A percentile compares a stretch with the other conserved stretches of the same genome.
phyloP scores from a whole-genome alignment of 345 rosid species.

The Heritiera littoralis region DNA sequence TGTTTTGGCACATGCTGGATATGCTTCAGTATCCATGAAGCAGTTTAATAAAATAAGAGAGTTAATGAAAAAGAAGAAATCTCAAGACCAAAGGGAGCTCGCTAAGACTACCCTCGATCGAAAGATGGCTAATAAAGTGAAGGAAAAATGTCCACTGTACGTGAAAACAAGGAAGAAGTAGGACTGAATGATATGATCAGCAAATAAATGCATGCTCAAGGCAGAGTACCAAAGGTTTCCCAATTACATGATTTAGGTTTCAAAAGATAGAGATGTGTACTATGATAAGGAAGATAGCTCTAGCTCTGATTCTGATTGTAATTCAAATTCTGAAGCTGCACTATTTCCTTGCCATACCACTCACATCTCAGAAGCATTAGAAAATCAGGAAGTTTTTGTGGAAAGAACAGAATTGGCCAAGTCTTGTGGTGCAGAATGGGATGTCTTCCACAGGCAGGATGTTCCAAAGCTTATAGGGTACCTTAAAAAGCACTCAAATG shows the following conservation, averaged over 20 bases:
- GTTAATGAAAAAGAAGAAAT: constrained; percentile 60
- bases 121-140: constrained; percentile 29
- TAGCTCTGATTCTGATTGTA: constrained; percentile 44
- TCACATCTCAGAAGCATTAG: constrained; percentile 39
- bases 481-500: constrained; percentile 60
- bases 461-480: constrained; percentile 79
- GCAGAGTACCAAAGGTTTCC: constrained; percentile 39
- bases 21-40: constrained; percentile 65
- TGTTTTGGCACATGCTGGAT: constrained; percentile 78
- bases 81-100: constrained; percentile 35
- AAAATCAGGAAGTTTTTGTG: constrained; percentile 29
- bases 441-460: constrained; percentile 87
- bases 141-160: constrained; percentile 25
- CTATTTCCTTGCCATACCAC: constrained; percentile 34
- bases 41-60: constrained; percentile 78
- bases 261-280: constrained; percentile 26
- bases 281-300: constrained; percentile 39
- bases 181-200: constrained; percentile 30
- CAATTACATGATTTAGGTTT: constrained; percentile 30
- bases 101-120: constrained; percentile 31
- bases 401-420: constrained; percentile 36
- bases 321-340: constrained; percentile 48
- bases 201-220: constrained; percentile 38
- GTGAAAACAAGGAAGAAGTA: constrained; percentile 35
- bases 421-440: constrained; percentile 87